Evolutionary conservation across 768 basidiomycete genomes (phyloP), one percentile per base, ranked within the genome.

Genomic region (Tephrocybe rancida): DNA sequence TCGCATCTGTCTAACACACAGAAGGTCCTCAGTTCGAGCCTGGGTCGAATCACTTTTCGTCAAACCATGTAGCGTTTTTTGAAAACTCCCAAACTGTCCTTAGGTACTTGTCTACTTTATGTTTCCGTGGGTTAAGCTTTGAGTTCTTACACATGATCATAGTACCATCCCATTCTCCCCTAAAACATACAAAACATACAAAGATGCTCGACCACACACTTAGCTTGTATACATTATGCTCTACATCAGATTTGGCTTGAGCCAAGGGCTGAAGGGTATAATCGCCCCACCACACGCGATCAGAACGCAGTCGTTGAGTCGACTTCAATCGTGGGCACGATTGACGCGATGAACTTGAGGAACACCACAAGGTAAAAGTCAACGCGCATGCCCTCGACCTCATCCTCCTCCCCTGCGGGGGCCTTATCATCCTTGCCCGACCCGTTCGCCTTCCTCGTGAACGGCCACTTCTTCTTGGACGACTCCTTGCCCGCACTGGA

Each of bases 361-460:
- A 98, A 98, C 50, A 94, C 95, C 63, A 97, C 92, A 46, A 97
- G 83, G 70, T 98, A 98, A 73, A 97, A 97, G 71, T 99, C 97
- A 38, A 99, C 97, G 29, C 95, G 81, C 82, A 99, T 87, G 30
- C 95, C 95, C 64, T 95, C 93, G 11, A 84, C 74, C 38, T 88
- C 87, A 35, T 93, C 85, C 3, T 87, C 89, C 1, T 82, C 83
- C 3, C 73, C 76, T 0, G 67, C 63, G 62, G 61, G 55, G 6
- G 63, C 63, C 64, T 80, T 83, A 43, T 79, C 76, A 32, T 84
- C 82, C 67, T 85, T 85, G 51, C 68, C 72, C n/a, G 67, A 64
- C 45, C 83, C 81, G 55, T 87, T 86, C 11, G 84, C 73, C 60
- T 90, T 90, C 67, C 88, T 83, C 57, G 88, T 77, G 62, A 95